Evolutionary conservation across 352 stramenopile genomes (phyloP), one percentile per base, ranked within the genome.

Genomic region (Globisporangium echinulatum): DNA sequence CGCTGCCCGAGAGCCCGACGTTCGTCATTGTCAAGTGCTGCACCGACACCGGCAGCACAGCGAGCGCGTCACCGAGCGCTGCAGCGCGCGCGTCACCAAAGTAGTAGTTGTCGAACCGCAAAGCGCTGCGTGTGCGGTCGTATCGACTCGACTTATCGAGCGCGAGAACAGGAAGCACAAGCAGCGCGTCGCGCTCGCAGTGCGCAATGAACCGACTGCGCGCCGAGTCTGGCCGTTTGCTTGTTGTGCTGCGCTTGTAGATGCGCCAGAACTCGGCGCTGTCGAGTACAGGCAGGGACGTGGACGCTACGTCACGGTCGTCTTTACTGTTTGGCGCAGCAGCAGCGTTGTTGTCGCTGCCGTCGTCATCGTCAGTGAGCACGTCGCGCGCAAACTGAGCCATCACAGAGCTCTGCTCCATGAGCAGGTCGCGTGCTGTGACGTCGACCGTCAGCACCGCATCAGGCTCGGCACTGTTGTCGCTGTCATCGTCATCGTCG

Each of bases 51-150:
- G 79, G 74, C 11, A 91, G 60, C 0, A 89, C 56, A 38, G 85
- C 69, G 9, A 91, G 66, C 6, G 82, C 76, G 36, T 80, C 64
- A 1, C 82, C 82, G 37, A 91, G 67, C 0, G 82, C 79, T 38
- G 88, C 74, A 1, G 82, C 79, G 1, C 79, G 75, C 49, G 83
- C 72, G 56, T 89, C 79, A 7, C 82, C 79, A 54, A 91, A 83
- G 61, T 84, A 91, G 58, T 89, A 91, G 58, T 91, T 88, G 63
- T 84, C 74, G 47, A 82, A 91, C 0, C 70, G 61, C 11, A 91
- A 70, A 6, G 68, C 54, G 42, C 79, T 77, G 0, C 58, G 70
- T 15, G 58, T 57, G 36, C 47, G 52, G 37, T 88, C 73, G 42
- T 87, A 88, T 6, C 78, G 69, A 1, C 58, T 71, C 7, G 71